A percentile compares a stretch with the other conserved stretches of the same genome.
These are phyloP conservation scores for Pisolithus thermaeus DNA, from an alignment of 1,284 basidiomycete genomes.

Conservation along the genomic window DNA sequence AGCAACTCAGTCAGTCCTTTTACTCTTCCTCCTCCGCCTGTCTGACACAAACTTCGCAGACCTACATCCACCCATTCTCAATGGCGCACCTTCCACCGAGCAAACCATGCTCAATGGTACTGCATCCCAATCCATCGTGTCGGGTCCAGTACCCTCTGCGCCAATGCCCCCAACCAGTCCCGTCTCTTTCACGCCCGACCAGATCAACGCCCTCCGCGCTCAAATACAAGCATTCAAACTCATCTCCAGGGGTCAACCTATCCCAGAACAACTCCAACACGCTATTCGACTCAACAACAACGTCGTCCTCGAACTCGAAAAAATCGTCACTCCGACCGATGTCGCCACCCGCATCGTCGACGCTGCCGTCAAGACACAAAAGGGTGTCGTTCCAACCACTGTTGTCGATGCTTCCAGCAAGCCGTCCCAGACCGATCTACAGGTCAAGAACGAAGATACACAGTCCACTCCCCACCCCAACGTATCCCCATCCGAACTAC, in stretches of 20 bases:
- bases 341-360: constrained; percentile 63
- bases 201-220: constrained; percentile 78
- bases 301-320: constrained; percentile 58
- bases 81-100: constrained; percentile 9
- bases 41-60: constrained; percentile 16
- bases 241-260: constrained; percentile 71
- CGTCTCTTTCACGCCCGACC: constrained; percentile 76
- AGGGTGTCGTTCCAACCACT: constrained; percentile 35
- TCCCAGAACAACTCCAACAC: constrained; percentile 77
- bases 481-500: constrained; percentile 45
- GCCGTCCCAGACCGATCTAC: constrained; percentile 3
- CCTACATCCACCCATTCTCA: constrained; percentile 14
- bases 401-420: background rate
- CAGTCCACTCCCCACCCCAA: constrained; percentile 20
- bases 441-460: constrained; percentile 41
- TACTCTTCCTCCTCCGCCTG: background rate
- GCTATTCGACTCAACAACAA: constrained; percentile 65
- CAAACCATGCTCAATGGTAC: constrained; percentile 9
- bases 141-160: constrained; percentile 22
- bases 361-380: constrained; percentile 73
- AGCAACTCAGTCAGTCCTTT: constrained; percentile 20
- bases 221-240: constrained; percentile 91
- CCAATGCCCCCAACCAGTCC: constrained; percentile 44
- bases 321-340: constrained; percentile 54
- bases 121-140: constrained; percentile 15